A percentile compares a stretch with the other conserved stretches of the same genome.
These are phyloP conservation scores for Syzygium malaccense DNA, from an alignment of 441 rosid species.

Conservation along the genomic window DNA sequence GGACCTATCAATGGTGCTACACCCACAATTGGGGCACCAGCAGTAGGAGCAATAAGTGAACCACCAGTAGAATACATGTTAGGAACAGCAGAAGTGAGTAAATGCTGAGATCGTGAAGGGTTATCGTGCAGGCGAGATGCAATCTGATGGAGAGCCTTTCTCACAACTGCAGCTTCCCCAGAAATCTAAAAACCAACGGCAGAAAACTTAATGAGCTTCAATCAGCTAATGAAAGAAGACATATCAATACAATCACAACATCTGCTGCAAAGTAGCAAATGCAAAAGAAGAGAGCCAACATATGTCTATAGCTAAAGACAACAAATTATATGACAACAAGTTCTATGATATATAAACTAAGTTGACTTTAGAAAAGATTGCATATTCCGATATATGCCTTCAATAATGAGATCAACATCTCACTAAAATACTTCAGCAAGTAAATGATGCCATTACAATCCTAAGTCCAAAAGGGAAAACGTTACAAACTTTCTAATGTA, in stretches of 20 bases:
- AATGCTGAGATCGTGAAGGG: conserved; percentile 84
- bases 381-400: neutral
- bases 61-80: neutral
- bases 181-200: conserved; percentile 40
- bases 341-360: neutral
- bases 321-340: neutral
- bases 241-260: neutral
- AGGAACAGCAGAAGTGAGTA: conserved; percentile 41
- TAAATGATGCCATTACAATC: neutral
- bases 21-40: conserved; percentile 60
- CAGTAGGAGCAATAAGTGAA: conserved; percentile 20
- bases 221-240: neutral
- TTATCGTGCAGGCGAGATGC: conserved; percentile 86
- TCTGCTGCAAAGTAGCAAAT: neutral
- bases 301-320: neutral
- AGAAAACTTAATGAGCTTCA: neutral
- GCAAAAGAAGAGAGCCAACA: neutral
- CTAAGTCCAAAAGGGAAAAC: neutral
- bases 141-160: conserved; percentile 76
- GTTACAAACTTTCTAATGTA: neutral
- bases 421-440: neutral
- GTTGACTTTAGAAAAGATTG: neutral
- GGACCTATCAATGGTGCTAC: conserved; percentile 64
- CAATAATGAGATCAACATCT: neutral
- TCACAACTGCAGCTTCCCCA: conserved; percentile 77